phyloP scores from a whole-genome alignment of 2,329 filamentous ascomycete genomes.

The Lasiodiplodia sp. region DNA sequence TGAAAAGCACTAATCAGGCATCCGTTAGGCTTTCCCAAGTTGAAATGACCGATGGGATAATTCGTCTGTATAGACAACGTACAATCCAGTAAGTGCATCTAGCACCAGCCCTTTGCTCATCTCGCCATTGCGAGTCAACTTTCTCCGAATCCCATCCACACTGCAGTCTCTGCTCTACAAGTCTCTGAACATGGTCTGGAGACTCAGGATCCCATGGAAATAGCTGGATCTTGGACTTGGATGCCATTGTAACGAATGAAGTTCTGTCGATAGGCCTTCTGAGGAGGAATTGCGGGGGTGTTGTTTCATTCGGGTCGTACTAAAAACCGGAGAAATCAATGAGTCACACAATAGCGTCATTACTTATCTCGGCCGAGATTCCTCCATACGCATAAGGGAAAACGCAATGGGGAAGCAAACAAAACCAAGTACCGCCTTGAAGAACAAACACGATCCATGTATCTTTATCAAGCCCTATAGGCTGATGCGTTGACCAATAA shows the following conservation, averaged over 20 bases:
- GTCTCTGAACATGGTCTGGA: neutral
- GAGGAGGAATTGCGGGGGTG: neutral
- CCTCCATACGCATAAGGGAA: too few relatives aligned
- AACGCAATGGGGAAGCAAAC: too few relatives aligned
- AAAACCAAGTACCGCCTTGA: too few relatives aligned
- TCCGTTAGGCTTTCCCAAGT: neutral
- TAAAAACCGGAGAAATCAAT: neutral
- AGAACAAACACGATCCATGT: too few relatives aligned
- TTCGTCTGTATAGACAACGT: neutral
- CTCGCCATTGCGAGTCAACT: neutral
- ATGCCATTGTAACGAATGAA: neutral
- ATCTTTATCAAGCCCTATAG: too few relatives aligned
- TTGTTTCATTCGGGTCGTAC: neutral
- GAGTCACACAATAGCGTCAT: too few relatives aligned
- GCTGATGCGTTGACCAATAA: too few relatives aligned
- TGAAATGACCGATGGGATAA: neutral
- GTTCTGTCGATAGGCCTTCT: neutral
- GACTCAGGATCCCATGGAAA: neutral
- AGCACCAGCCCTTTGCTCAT: neutral
- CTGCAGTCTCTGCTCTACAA: neutral
- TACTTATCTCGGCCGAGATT: too few relatives aligned
- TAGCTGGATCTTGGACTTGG: neutral
- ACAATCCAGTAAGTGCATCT: neutral
- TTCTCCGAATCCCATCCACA: neutral
- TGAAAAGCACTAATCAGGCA: neutral